phyloP scores from a whole-genome alignment of 768 basidiomycete genomes.

The Tephrocybe sp. region DNA sequence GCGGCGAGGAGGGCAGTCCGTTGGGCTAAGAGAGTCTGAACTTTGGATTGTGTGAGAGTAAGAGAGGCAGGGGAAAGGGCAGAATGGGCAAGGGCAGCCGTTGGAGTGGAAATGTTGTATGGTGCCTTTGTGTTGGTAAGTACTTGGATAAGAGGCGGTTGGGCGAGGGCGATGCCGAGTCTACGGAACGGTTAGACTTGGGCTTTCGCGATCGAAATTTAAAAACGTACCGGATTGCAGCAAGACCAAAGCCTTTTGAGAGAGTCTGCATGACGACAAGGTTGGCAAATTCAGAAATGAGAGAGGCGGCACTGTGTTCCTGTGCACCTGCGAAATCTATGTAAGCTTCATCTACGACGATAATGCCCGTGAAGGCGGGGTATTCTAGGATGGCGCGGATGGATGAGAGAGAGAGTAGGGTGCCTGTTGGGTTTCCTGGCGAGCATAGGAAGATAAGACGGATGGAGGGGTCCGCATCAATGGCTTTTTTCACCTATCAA shows the following conservation, averaged over 20 bases:
- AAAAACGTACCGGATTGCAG: slow-evolving; percentile 79
- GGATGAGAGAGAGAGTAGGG: slow-evolving; percentile 68
- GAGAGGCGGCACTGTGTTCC: slow-evolving; percentile 57
- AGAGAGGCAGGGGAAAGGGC: slow-evolving; percentile 73
- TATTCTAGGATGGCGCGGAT: slow-evolving; percentile 74
- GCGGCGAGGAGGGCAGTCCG: slow-evolving; percentile 51
- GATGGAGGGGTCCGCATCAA: slow-evolving; percentile 71
- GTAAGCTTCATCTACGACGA: slow-evolving; percentile 96
- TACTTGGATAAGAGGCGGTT: slow-evolving; percentile 87
- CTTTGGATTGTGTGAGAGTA: slow-evolving; percentile 60
- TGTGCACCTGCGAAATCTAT: slow-evolving; percentile 78
- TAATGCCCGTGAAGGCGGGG: slow-evolving; percentile 82
- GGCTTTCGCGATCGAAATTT: background rate
- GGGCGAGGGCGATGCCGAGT: slow-evolving; percentile 86
- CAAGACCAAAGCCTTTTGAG: slow-evolving; percentile 94
- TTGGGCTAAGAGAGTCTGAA: slow-evolving; percentile 52
- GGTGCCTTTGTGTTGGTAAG: slow-evolving; percentile 96
- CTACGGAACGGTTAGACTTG: slow-evolving; percentile 35
- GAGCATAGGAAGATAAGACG: slow-evolving; percentile 95
- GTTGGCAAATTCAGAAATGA: slow-evolving; percentile 83
- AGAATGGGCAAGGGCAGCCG: slow-evolving; percentile 75
- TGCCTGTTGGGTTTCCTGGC: slow-evolving; percentile 96
- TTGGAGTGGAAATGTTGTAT: slow-evolving; percentile 93
- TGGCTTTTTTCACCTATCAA: slow-evolving; percentile 69
- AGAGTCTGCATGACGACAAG: slow-evolving; percentile 95